Evolutionary conservation across 768 basidiomycete species (phyloP), one percentile per base, ranked within the genome.

Genomic region (Tricholoma bakamatsutake): DNA sequence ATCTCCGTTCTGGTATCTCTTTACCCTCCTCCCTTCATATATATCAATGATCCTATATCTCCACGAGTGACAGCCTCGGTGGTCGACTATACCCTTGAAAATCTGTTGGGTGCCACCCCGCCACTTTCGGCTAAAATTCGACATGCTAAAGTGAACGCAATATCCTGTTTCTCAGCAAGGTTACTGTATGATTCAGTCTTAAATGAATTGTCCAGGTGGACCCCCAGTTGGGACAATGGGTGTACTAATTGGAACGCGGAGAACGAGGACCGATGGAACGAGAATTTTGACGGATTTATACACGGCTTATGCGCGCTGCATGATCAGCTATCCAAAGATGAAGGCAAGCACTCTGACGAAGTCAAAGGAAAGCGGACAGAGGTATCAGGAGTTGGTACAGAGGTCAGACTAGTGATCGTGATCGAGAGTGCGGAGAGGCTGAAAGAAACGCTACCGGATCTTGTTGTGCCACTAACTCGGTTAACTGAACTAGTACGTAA

Each of bases 391-490:
- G 54, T 33, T 50, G 58, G n/a, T 53, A 70, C 60, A 45, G 61
- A 63, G 59, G 66, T 71, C 53, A 67, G 79, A 58, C 72, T 90
- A 60, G 80, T 87, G 9, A 71, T 92, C 40, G 69, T 85, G 5
- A 65, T 92, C 39, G 85, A 89, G 59, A 74, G 76, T n/a, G 84
- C 82, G 0, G 88, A 92, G 66, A 74, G 81, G 43, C 67, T 92
- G 57, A 81, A 75, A 57, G 84, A 84, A 30, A 72, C 66, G 15
- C 70, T 88, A 49, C 80, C 87, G 2, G 85, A 88, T 27, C 64
- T 90, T 1, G 54, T 91, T 1, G 82, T 88, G 9, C 87, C 90
- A 37, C 66, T 93, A 31, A 79, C 87, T 13, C 79, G 89, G 50
- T 71, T 93, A 28, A 72, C 81, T 4, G 90, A 93, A 63, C 64